phyloP scores from a whole-genome alignment of 495 filamentous ascomycete species.

The Neurospora terricola region DNA sequence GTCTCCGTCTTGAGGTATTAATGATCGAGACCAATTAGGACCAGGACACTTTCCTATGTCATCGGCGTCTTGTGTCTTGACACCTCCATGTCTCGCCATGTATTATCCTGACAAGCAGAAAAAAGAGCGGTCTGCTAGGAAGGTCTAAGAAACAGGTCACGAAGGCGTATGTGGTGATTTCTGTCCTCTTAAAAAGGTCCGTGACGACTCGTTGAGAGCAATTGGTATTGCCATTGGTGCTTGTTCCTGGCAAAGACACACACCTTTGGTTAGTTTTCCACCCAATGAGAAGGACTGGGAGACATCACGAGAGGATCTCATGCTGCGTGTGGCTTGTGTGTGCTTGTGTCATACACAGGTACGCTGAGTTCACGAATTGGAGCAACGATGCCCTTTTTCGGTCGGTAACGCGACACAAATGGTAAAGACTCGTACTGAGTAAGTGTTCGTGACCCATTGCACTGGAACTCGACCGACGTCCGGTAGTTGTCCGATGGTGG shows the following conservation, averaged over 20 bases:
- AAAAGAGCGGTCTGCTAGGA: neutral
- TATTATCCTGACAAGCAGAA: neutral
- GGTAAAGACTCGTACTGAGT: neutral
- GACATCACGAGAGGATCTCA: slow-evolving; percentile 15
- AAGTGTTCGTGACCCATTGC: neutral
- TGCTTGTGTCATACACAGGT: neutral
- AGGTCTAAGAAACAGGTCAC: neutral
- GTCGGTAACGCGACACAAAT: neutral
- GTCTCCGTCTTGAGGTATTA: neutral
- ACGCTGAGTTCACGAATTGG: neutral
- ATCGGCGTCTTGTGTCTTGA: neutral
- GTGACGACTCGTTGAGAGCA: neutral
- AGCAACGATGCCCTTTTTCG: neutral
- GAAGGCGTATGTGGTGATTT: neutral
- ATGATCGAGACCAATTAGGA: neutral
- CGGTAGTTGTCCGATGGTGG: neutral
- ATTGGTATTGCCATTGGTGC: neutral
- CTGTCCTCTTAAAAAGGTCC: neutral
- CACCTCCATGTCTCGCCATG: neutral
- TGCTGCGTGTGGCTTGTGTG: slow-evolving; percentile 9
- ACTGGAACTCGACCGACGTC: neutral
- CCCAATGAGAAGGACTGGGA: slow-evolving; percentile 6
- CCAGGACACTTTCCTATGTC: neutral
- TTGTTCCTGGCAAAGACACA: neutral
- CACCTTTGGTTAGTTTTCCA: neutral